phyloP scores from a whole-genome alignment of 306 rosid species.

The Quercus mongolica region DNA sequence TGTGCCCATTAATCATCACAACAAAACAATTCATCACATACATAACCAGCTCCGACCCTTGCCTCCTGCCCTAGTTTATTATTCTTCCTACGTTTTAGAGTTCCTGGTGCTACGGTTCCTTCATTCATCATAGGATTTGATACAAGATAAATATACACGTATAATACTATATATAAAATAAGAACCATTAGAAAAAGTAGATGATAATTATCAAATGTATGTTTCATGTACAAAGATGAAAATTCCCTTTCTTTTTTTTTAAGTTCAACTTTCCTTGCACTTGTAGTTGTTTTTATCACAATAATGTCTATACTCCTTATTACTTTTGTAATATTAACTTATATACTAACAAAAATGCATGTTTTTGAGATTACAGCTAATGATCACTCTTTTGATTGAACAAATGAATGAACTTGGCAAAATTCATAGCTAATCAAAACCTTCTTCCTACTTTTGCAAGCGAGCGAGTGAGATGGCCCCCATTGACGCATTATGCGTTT shows the following conservation, averaged over 20 bases:
- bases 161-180: not conserved
- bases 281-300: no score
- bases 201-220: not conserved
- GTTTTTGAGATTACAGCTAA: slow-evolving; percentile 2
- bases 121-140: not conserved
- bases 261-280: no score
- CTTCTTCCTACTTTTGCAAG: not conserved
- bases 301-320: no score
- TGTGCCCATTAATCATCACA: slow-evolving; percentile 48
- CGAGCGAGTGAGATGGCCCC: slow-evolving; percentile 11
- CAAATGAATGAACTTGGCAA: not conserved
- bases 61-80: slow-evolving; percentile 27
- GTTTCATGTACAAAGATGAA: not conserved
- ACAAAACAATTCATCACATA: slow-evolving; percentile 39
- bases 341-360: not conserved
- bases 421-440: not conserved
- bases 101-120: not conserved
- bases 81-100: slow-evolving; percentile 7
- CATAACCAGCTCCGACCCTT: slow-evolving; percentile 18
- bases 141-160: not conserved
- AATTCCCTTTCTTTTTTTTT: not conserved
- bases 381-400: slow-evolving; percentile 5
- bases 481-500: slow-evolving; percentile 16
- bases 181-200: not conserved
- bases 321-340: not conserved